A percentile compares a stretch with the other conserved stretches of the same genome.
These are phyloP conservation scores for Talaromyces sp. DNA, from an alignment of 2,329 filamentous ascomycete genomes.

Conservation along the genomic window DNA sequence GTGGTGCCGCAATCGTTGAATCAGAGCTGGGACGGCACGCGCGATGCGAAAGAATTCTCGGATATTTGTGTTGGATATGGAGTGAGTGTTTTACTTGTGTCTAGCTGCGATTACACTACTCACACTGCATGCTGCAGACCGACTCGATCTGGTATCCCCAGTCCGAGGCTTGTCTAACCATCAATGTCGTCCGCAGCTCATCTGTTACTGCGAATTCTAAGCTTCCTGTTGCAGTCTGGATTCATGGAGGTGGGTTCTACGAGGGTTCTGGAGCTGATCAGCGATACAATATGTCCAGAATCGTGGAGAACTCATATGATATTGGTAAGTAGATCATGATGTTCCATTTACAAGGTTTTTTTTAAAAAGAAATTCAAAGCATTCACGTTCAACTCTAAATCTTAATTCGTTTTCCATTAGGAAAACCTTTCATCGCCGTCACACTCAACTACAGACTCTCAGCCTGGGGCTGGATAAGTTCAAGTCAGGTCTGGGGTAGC, in stretches of 20 bases:
- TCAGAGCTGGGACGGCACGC: constrained; percentile 45
- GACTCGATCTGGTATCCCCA: constrained; percentile 40
- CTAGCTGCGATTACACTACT: background rate
- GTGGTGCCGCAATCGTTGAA: constrained; percentile 54
- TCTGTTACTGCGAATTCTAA: constrained; percentile 38
- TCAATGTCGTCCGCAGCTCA: constrained; percentile 61
- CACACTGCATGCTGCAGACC: constrained; percentile 21
- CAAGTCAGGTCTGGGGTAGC: constrained; percentile 44
- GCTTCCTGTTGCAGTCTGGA: constrained; percentile 64
- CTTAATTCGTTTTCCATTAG: constrained; percentile 9
- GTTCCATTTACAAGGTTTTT: background rate
- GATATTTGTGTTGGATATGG: constrained; percentile 57
- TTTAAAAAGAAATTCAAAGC: no score
- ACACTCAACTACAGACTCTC: constrained; percentile 58
- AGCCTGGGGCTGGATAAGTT: constrained; percentile 57
- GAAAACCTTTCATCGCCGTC: constrained; percentile 57
- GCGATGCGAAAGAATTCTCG: constrained; percentile 50
- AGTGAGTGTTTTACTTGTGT: constrained; percentile 28
- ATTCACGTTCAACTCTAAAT: background rate
- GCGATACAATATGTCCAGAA: constrained; percentile 65
- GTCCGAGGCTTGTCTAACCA: constrained; percentile 62
- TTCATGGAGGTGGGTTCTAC: constrained; percentile 60
- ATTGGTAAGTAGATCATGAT: constrained; percentile 36
- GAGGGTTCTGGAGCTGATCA: constrained; percentile 55
- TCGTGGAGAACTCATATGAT: constrained; percentile 58